phyloP scores from a whole-genome alignment of 139 green algal species.

The Spirogloea muscicola region DNA sequence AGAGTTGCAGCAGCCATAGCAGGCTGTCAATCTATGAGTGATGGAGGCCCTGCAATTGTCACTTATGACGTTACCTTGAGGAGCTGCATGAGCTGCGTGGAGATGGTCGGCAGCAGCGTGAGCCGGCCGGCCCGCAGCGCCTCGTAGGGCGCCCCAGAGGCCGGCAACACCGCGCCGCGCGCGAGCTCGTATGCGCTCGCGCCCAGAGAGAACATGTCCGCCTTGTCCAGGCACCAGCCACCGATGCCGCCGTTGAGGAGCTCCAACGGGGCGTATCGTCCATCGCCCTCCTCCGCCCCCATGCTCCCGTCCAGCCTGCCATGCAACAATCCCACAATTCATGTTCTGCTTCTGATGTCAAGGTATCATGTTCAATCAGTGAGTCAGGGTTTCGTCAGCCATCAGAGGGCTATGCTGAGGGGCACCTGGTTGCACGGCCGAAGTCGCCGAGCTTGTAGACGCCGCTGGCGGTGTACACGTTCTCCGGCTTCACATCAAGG shows the following conservation, averaged over 20 bases:
- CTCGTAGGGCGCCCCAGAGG: conserved; percentile 5
- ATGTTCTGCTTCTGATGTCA: too few relatives aligned
- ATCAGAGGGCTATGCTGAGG: too few relatives aligned
- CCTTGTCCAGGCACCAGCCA: conserved; percentile 69
- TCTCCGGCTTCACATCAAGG: conserved; percentile 94
- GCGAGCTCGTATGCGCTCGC: conserved; percentile 65
- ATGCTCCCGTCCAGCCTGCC: conserved; percentile 9
- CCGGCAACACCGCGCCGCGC: conserved; percentile 1
- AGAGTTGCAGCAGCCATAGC: neutral
- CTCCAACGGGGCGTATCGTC: conserved; percentile 80
- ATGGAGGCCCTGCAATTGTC: neutral
- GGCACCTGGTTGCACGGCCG: conserved; percentile 64
- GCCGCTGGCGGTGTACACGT: conserved; percentile 69
- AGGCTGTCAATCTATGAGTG: neutral
- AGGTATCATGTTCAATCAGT: too few relatives aligned
- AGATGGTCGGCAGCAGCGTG: conserved; percentile 16
- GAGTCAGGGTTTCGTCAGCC: too few relatives aligned
- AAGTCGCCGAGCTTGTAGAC: conserved; percentile 91
- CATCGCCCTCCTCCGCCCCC: conserved; percentile 27
- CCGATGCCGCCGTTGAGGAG: conserved; percentile 64
- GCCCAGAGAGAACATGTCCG: conserved; percentile 89
- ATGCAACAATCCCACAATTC: too few relatives aligned
- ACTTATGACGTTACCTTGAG: conserved; percentile 11
- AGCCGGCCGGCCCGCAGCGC: conserved; percentile 18
- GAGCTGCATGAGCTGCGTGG: conserved; percentile 17